phyloP scores from a whole-genome alignment of 495 filamentous ascomycete species.

The Xylaria curta region DNA sequence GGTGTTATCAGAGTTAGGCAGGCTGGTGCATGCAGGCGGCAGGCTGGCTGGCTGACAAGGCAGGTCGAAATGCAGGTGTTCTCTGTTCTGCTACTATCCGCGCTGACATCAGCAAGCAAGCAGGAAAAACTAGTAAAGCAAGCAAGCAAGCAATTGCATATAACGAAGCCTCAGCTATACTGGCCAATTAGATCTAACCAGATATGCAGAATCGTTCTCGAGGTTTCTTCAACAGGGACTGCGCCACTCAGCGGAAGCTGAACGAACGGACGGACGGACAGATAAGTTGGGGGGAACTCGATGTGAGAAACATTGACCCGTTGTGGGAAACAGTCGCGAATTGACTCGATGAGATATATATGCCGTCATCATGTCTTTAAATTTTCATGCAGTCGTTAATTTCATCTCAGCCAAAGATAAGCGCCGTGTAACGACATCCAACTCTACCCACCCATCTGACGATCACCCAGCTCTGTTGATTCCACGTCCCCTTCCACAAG shows the following conservation, averaged over 20 bases:
- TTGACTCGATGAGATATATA: background rate
- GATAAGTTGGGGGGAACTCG: background rate
- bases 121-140: too few species aligned
- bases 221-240: background rate
- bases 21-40: background rate
- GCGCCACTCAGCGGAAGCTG: background rate
- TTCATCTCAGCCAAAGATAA: background rate
- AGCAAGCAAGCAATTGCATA: too few species aligned
- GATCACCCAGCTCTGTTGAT: background rate
- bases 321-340: too few species aligned
- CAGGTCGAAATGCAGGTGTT: background rate
- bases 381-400: background rate
- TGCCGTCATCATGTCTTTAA: background rate
- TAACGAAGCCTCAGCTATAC: background rate
- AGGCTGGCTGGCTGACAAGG: background rate
- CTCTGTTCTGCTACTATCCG: background rate
- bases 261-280: background rate
- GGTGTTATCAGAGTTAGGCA: background rate
- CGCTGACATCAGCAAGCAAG: conserved; percentile 1
- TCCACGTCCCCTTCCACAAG: background rate
- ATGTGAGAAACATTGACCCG: too few species aligned
- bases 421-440: background rate
- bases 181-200: background rate
- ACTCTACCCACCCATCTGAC: background rate
- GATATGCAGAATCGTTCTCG: background rate